phyloP scores from a whole-genome alignment of 2,329 filamentous ascomycete species.

The Pseudogymnoascus sp. region DNA sequence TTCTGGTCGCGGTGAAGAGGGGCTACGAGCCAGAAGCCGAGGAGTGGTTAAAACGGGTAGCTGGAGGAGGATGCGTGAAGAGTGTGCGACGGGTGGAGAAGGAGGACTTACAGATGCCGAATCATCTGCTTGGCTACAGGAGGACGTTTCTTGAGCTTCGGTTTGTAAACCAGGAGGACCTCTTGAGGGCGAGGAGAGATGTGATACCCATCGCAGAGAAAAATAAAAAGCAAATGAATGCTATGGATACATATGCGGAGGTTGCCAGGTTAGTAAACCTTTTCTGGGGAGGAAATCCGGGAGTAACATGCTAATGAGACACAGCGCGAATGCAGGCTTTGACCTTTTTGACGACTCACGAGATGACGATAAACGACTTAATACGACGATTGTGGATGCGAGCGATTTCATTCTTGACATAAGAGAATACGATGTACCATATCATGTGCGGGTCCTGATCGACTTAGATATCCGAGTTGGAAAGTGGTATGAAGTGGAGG shows the following conservation, averaged over 20 bases:
- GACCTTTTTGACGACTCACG: constrained; percentile 90
- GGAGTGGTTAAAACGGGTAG: constrained; percentile 79
- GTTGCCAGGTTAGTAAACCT: constrained; percentile 65
- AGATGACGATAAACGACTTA: constrained; percentile 71
- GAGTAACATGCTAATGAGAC: constrained; percentile 15
- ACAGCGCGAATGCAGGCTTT: constrained; percentile 68
- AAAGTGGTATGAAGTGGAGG: constrained; percentile 94
- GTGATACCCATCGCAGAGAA: constrained; percentile 89
- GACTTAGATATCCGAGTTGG: constrained; percentile 78
- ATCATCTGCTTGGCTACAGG: constrained; percentile 85
- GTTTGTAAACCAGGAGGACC: constrained; percentile 80
- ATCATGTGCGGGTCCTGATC: constrained; percentile 97
- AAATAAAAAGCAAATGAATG: constrained; percentile 92
- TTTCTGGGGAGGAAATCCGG: background rate
- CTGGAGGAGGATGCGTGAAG: constrained; percentile 75
- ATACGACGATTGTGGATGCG: constrained; percentile 69
- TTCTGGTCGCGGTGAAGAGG: constrained; percentile 81
- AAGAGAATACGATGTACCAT: constrained; percentile 97
- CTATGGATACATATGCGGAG: constrained; percentile 97
- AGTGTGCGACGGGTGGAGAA: constrained; percentile 70
- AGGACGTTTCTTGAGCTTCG: constrained; percentile 79
- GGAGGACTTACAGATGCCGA: constrained; percentile 90
- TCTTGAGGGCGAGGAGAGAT: constrained; percentile 74
- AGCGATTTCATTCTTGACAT: constrained; percentile 98
- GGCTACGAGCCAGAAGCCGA: constrained; percentile 89